A percentile compares a stretch with the other conserved stretches of the same genome.
phyloP scores from a whole-genome alignment of 805 yeast species.

The Yarrowia sp. region DNA sequence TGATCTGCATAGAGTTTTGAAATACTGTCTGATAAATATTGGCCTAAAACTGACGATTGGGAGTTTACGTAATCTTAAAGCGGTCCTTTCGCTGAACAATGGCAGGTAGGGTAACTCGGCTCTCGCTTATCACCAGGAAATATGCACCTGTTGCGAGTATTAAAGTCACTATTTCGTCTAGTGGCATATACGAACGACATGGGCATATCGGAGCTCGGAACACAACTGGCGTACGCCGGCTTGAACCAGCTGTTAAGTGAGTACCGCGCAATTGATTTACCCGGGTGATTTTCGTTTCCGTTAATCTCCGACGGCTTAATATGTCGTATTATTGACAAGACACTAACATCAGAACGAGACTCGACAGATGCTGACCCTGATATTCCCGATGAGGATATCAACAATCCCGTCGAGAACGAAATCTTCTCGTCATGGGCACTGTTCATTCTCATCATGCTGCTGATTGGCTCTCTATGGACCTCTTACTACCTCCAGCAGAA shows the following conservation, averaged over 20 bases:
- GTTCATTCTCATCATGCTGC: slow-evolving; percentile 78
- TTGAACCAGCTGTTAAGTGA: slow-evolving; percentile 30
- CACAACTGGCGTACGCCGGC: slow-evolving; percentile 36
- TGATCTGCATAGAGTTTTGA: slow-evolving; percentile 35
- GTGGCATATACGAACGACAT: slow-evolving; percentile 10
- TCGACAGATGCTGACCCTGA: slow-evolving; percentile 52
- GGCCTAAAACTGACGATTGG: neutral
- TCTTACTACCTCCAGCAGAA: slow-evolving; percentile 90
- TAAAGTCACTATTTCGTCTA: slow-evolving; percentile 29
- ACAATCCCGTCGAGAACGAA: slow-evolving; percentile 91
- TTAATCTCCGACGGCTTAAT: slow-evolving; percentile 1
- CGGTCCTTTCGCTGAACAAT: neutral
- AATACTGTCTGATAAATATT: neutral
- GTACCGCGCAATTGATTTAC: neutral
- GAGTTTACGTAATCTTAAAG: neutral
- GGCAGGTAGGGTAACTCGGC: slow-evolving; percentile 30
- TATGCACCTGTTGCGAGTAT: slow-evolving; percentile 36
- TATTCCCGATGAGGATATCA: slow-evolving; percentile 58
- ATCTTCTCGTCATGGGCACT: slow-evolving; percentile 98
- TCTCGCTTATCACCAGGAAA: slow-evolving; percentile 37
- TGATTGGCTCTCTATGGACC: slow-evolving; percentile 93
- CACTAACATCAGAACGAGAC: slow-evolving; percentile 45
- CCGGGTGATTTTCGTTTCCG: neutral
- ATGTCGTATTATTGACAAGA: neutral
- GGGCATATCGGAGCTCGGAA: slow-evolving; percentile 39